Base-by-base conservation (phyloP, 257 asterid species). In the Plantago major region DNA sequence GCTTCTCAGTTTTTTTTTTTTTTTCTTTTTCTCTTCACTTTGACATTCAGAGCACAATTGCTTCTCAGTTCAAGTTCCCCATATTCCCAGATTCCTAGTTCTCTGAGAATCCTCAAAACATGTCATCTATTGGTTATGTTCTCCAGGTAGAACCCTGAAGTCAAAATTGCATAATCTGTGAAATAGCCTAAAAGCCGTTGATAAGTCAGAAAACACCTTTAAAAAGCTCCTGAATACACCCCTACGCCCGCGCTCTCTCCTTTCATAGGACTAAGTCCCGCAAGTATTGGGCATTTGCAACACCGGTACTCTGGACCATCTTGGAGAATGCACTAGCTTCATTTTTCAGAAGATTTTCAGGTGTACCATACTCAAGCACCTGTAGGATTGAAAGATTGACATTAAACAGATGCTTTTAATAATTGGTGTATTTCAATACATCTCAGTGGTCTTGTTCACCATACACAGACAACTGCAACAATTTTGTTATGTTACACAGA, bases 251-350 rank as follows among this genome's bases (percentile, higher is more conserved):
- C 40, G 12, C 11, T 18, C n/a, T 51, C 56, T 17, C 56, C 26
- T 64, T 68, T 52, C 71, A 58, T 54, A 69, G 66, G 18, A 64
- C 81, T 54, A 80, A 71, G 70, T 77, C 64, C 64, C 74, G 69
- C 59, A 80, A 55, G 66, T 77, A 80, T 66, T 80, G 62, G 13
- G 82, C 82, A 74, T 80, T 80, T 50, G 80, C 79, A 15, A 69
- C 57, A 13, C 86, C 86, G 5, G 86, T 80, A 62, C 86, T 80
- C 64, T 68, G 81, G 52, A 80, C 77, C 75, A 77, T 77, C 67
- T 72, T 69, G 62, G 67, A 74, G 72, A 80, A 80, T 19, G 74
- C 69, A 64, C 86, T 74, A 45, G 51, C 68, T 69, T 77, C 75
- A 9, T 54, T 77, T 51, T 44, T 63, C 55, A 80, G 42, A 56